These are phyloP conservation scores for Umbilicus rupestris DNA, from an alignment of 164 flowering plant species.

Conservation along the genomic window DNA sequence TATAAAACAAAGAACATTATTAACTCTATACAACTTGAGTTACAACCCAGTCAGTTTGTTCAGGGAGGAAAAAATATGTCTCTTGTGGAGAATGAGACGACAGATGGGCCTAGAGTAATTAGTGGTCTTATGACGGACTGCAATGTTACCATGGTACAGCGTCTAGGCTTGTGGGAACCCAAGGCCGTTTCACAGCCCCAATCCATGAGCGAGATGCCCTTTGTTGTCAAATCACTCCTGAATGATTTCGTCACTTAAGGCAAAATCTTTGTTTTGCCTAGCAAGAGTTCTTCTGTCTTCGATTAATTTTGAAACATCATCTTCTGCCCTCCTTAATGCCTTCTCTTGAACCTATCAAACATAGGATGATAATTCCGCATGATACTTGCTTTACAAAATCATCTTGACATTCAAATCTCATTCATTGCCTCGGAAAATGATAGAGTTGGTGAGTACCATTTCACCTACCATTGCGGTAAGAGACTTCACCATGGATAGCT, in stretches of 20 bases:
- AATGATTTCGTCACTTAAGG: constrained; percentile 52
- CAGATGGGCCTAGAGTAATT: background rate
- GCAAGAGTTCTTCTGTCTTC: constrained; percentile 59
- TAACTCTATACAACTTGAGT: background rate
- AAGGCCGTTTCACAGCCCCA: constrained; percentile 60
- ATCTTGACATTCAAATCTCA: background rate
- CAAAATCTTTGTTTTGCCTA: constrained; percentile 50
- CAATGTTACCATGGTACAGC: background rate
- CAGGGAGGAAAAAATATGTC: background rate
- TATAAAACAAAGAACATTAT: no score
- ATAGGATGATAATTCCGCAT: background rate
- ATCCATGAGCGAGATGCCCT: constrained; percentile 85
- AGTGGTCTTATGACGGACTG: background rate
- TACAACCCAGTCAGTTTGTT: background rate
- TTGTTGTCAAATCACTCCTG: constrained; percentile 38
- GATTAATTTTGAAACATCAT: constrained; percentile 34
- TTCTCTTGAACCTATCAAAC: constrained; percentile 49
- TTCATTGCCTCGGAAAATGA: constrained; percentile 47
- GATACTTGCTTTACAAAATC: background rate
- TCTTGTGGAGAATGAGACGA: background rate
- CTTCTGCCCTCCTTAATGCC: constrained; percentile 71
- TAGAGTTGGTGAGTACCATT: constrained; percentile 41
- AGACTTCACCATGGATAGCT: constrained; percentile 30
- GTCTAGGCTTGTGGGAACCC: constrained; percentile 18
- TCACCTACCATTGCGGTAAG: constrained; percentile 49